Evolutionary conservation across 2,329 filamentous ascomycete species (phyloP).

Genomic region (Huntiella bhutanensis): DNA sequence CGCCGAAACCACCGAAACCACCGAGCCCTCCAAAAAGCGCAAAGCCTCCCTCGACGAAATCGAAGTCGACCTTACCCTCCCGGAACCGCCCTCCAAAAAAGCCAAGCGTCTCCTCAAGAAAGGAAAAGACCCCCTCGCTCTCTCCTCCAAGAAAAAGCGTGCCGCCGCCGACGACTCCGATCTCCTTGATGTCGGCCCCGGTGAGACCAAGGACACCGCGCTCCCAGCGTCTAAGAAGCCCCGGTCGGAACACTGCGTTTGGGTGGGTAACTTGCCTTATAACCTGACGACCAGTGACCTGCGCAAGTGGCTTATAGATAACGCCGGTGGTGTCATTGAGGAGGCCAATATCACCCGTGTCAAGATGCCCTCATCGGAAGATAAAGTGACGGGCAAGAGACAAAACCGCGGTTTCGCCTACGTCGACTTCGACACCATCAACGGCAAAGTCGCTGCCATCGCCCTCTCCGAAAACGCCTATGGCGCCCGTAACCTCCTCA

Average conservation of each 20-base stretch:
- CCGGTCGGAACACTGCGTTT: constrained; percentile 69
- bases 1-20: neutral
- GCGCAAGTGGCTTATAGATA: constrained; percentile 58
- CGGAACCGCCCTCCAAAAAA: constrained; percentile 89
- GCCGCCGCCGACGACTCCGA: constrained; percentile 20
- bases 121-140: constrained; percentile 37
- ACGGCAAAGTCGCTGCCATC: constrained; percentile 58
- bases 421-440: constrained; percentile 63
- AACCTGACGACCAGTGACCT: constrained; percentile 55
- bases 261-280: constrained; percentile 94
- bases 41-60: constrained; percentile 55
- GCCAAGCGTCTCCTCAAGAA: constrained; percentile 81
- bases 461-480: constrained; percentile 72
- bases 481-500: constrained; percentile 60
- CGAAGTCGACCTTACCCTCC: constrained; percentile 74
- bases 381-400: constrained; percentile 14
- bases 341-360: constrained; percentile 64
- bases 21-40: constrained; percentile 40
- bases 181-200: constrained; percentile 4
- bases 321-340: constrained; percentile 45
- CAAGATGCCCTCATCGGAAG: constrained; percentile 41
- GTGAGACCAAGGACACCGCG: neutral
- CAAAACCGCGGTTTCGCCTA: constrained; percentile 88
- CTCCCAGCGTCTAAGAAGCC: constrained; percentile 21
- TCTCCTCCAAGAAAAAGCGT: constrained; percentile 20